Evolutionary conservation across 192 early-diverging fungal genomes (phyloP), one percentile per base, ranked within the genome.

Genomic region (Umbelopsis sp.): DNA sequence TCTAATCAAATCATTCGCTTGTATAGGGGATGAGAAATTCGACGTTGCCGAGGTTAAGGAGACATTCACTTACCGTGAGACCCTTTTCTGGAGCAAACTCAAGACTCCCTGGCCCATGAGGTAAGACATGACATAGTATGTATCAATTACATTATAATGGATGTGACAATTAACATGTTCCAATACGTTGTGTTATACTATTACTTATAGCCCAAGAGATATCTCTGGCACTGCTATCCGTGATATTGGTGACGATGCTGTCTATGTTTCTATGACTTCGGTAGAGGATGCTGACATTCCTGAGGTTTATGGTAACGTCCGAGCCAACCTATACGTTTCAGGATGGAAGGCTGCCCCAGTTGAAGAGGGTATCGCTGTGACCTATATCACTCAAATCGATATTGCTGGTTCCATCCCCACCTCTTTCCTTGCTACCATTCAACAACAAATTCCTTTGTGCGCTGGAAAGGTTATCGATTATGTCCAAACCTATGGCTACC

Each of bases 361-460:
- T 5, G 74, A 69, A 0, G 66, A 77, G 9, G 76, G 80, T 45
- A 72, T 88, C 31, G 54, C 54, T 34, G 56, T 88, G 16, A 77
- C 75, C 0, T 88, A 83, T 69, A 72, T 88, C 20, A 82, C 81
- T 9, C 85, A 86, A 68, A 77, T 83, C 20, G 86, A 88, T 72
- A 79, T 88, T 53, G 77, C 82, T 47, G 86, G 85, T 1, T 80
- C 79, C 3, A 69, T 86, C 22, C 82, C 86, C 22, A 53, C 70
- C 4, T 75, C 82, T 2, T 83, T 88, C 29, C 70, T 88, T 51
- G 83, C 80, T 26, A 74, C 62, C 14, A 51, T 86, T 7, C 72
- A 79, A 6, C 53, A 77, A 21, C 82, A 84, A 65, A 84, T 83
- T 49, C 85, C 83, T 53, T 70, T 81, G 24, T 80, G 80, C 34